Evolutionary conservation across 306 rosid genomes (phyloP), one percentile per base, ranked within the genome.

Genomic region (Pterocarpus santalinus): DNA sequence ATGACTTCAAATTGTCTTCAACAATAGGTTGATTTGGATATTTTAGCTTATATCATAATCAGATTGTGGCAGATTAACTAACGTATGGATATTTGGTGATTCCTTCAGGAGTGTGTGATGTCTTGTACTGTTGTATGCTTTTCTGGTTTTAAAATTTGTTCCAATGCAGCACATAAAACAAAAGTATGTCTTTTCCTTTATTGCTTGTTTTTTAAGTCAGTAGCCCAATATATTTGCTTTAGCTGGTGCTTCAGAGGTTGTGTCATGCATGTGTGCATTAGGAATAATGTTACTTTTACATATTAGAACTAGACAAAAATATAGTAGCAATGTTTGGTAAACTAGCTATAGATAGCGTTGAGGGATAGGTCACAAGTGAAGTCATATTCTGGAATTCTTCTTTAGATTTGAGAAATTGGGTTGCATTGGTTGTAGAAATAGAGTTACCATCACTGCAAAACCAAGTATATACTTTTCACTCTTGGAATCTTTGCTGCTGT

Each of bases 391-490:
- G 44, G 28, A 22, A 52, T 77, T 41, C 63, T 12, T 75, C 17
- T 43, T 38, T 22, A 22, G 28, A 22, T 22, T 22, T 22, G 28
- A 28, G 51, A 64, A 51, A 49, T 65, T 67, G 14, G 70, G 62
- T 28, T 76, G 77, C 13, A 39, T 33, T 68, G 44, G 12, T 60
- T 62, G 73, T 64, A 49, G 7, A 35, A 52, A 11, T 33, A 16
- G 57, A 38, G 44, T 32, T 60, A 60, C 16, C n/a, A 12, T 44
- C 6, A 69, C 76, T 78, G 49, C 47, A 32, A 41, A 56, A 30
- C 8, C 62, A 12, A 39, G 49, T 34, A 22, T 63, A 61, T 5
- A 49, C 51, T n/a, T 72, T 33, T 10, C 51, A 57, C 38, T 49
- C 67, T 1, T 30, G 65, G 43, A 44, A 30, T 7, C 66, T 17